These are phyloP conservation scores for Datisca glomerata DNA, from an alignment of 306 rosid genomes.

Conservation along the genomic window DNA sequence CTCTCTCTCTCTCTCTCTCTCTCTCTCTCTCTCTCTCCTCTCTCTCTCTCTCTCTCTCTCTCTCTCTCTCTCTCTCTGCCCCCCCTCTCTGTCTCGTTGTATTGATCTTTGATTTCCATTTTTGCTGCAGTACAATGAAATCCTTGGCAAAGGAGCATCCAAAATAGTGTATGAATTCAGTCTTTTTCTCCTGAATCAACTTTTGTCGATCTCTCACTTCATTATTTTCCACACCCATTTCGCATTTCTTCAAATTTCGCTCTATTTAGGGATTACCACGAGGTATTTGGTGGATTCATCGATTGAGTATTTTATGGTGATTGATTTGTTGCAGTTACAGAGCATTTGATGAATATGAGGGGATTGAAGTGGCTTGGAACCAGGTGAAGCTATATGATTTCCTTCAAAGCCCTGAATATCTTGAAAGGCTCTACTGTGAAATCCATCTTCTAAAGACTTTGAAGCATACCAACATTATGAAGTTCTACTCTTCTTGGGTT, in stretches of 20 bases:
- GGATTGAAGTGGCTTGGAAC: slow-evolving; percentile 98
- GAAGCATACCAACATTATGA: slow-evolving; percentile 84
- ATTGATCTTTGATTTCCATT: slow-evolving; percentile 10
- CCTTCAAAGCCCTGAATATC: slow-evolving; percentile 88
- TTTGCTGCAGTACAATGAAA: slow-evolving; percentile 69
- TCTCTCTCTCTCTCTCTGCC: not conserved
- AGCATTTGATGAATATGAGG: slow-evolving; percentile 94
- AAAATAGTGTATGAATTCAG: slow-evolving; percentile 67
- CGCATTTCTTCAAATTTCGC: too few species aligned
- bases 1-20: slow-evolving; percentile 6
- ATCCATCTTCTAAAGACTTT: slow-evolving; percentile 85
- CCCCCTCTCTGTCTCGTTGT: not conserved
- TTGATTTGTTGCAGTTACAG: slow-evolving; percentile 46
- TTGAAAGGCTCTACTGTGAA: slow-evolving; percentile 88
- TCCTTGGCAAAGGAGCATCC: slow-evolving; percentile 97
- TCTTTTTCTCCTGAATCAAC: slow-evolving; percentile 10
- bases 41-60: too few species aligned
- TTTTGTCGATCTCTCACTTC: not conserved
- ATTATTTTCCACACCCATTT: not conserved
- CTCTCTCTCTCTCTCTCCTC: slow-evolving; percentile 4
- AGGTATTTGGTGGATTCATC: too few species aligned
- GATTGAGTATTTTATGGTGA: slow-evolving; percentile 1
- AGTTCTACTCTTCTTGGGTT: slow-evolving; percentile 91
- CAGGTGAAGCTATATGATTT: slow-evolving; percentile 84
- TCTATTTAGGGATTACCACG: too few species aligned